A percentile compares a stretch with the other conserved stretches of the same genome.
Conservation (phyloP, 2,329 filamentous ascomycete species). For the Calonectria honghensis region DNA sequence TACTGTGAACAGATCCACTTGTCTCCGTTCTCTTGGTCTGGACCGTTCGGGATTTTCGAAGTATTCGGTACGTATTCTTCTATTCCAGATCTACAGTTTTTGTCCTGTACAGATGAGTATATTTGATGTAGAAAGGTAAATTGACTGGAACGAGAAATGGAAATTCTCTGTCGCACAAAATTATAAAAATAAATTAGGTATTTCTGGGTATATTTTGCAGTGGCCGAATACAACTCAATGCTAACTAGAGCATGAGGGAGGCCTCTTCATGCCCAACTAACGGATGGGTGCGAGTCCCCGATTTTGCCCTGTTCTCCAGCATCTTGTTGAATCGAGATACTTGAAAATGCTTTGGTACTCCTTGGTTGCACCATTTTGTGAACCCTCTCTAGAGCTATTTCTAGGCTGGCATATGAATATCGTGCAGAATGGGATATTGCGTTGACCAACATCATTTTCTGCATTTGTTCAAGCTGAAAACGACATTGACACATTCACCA, state of each 20-base stretch:
- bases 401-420: neutral
- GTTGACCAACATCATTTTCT: neutral
- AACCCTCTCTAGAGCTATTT: neutral
- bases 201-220: neutral
- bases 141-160: neutral
- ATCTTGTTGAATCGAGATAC: neutral
- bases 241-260: neutral
- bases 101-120: neutral
- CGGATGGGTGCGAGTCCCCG: neutral
- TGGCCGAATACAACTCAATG: too few species aligned
- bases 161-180: neutral
- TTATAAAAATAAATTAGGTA: neutral
- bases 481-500: neutral
- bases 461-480: neutral
- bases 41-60: slow-evolving; percentile 1
- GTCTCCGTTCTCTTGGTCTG: neutral
- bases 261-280: neutral
- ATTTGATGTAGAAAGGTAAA: neutral
- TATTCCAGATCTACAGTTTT: slow-evolving; percentile 1
- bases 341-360: neutral
- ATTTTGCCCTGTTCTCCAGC: neutral
- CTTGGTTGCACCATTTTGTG: neutral
- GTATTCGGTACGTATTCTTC: slow-evolving; percentile 29
- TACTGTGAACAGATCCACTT: neutral
- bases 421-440: neutral